These are phyloP conservation scores for Aureobasidium namibiae DNA, from an alignment of 2,329 filamentous ascomycete species.

Conservation along the genomic window DNA sequence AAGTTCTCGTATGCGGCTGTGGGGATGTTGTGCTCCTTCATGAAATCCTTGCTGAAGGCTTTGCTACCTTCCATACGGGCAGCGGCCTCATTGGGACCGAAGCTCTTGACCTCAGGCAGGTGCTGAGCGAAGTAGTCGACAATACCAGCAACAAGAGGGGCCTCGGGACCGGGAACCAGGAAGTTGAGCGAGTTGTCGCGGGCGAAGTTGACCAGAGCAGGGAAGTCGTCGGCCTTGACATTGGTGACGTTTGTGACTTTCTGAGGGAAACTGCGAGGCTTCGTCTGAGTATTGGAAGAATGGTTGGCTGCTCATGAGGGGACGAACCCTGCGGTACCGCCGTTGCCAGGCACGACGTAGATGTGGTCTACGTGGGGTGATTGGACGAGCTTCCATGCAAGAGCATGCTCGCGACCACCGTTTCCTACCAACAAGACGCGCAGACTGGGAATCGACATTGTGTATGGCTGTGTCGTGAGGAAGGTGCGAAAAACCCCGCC, in stretches of 20 bases:
- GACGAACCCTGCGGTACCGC: constrained; percentile 59
- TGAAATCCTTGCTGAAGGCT: constrained; percentile 96
- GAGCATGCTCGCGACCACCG: constrained; percentile 86
- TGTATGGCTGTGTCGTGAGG: constrained; percentile 6
- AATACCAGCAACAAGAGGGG: constrained; percentile 85
- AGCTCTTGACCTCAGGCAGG: constrained; percentile 57
- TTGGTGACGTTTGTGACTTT: constrained; percentile 52
- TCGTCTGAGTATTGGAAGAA: constrained; percentile 7
- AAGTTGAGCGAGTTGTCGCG: constrained; percentile 67
- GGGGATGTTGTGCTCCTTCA: constrained; percentile 82
- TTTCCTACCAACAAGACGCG: constrained; percentile 83
- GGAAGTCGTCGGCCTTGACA: constrained; percentile 69
- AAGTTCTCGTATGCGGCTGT: constrained; percentile 92
- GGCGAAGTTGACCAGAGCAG: constrained; percentile 66
- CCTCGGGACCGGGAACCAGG: constrained; percentile 84
- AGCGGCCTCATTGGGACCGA: constrained; percentile 77
- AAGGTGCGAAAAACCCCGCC: constrained; percentile 2
- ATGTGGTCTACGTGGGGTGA: constrained; percentile 73
- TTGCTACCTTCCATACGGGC: constrained; percentile 94
- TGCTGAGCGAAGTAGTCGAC: constrained; percentile 64
- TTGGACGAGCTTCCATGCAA: constrained; percentile 88
- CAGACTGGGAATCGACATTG: constrained; percentile 31
- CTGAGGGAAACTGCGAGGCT: constrained; percentile 20
- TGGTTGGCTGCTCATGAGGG: background rate
- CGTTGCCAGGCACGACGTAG: constrained; percentile 65